Conservation (phyloP, 768 basidiomycete genomes). For the Pulveroboletus sp. region DNA sequence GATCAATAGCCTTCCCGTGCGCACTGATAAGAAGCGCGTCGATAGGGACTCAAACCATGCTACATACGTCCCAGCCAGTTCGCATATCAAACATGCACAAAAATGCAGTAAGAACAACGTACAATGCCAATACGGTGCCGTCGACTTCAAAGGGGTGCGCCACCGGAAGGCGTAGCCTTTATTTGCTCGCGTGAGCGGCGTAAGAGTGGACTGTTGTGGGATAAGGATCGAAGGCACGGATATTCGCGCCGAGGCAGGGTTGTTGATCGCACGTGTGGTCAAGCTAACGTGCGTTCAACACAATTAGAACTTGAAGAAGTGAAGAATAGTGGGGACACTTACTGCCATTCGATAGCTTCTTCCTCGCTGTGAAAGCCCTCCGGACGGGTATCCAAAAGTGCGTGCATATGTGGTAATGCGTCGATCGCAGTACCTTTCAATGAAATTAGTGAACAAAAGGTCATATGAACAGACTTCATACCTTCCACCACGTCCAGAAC, state of each 20-base stretch:
- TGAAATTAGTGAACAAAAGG: background rate
- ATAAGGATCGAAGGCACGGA: conserved; percentile 82
- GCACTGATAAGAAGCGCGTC: conserved; percentile 68
- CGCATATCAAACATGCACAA: background rate
- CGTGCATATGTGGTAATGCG: conserved; percentile 90
- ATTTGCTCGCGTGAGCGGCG: conserved; percentile 27
- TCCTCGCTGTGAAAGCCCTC: conserved; percentile 81
- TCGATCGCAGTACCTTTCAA: conserved; percentile 83
- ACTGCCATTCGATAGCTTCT: conserved; percentile 97
- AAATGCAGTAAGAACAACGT: conserved; percentile 19
- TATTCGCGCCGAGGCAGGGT: conserved; percentile 76
- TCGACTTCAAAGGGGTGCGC: conserved; percentile 81
- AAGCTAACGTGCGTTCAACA: conserved; percentile 46
- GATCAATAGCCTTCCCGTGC: conserved; percentile 82
- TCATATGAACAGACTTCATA: conserved; percentile 22
- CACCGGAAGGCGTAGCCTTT: conserved; percentile 50
- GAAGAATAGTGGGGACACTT: conserved; percentile 32
- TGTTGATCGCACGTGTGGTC: conserved; percentile 78
- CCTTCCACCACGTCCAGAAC: conserved; percentile 93
- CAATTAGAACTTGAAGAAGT: background rate
- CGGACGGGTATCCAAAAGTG: conserved; percentile 80
- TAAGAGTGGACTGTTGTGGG: conserved; percentile 39
- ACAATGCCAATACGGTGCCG: conserved; percentile 91
- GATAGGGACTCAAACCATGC: conserved; percentile 93
- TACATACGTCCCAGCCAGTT: conserved; percentile 27